Conservation (phyloP, 2,329 filamentous ascomycete genomes). For the Penicillium sp. region DNA sequence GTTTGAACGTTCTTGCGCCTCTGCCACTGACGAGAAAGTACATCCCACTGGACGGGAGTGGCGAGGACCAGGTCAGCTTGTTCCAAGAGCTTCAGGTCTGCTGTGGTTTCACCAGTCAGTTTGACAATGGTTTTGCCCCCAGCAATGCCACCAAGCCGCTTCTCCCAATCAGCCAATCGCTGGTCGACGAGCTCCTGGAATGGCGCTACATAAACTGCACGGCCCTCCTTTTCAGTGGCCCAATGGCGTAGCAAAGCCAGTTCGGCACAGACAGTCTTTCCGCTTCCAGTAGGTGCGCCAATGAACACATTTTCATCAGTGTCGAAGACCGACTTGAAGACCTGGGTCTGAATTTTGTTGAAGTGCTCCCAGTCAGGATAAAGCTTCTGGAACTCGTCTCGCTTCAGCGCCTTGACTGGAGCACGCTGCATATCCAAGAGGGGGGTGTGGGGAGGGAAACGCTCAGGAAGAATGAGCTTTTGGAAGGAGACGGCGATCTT, state of each 20-base stretch:
- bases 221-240: conserved; percentile 63
- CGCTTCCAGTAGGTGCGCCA: conserved; percentile 86
- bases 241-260: conserved; percentile 88
- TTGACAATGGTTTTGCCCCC: conserved; percentile 90
- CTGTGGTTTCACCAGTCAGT: conserved; percentile 84
- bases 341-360: conserved; percentile 96
- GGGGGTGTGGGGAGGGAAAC: conserved; percentile 90
- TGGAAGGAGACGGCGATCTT: conserved; percentile 90
- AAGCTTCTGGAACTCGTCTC: conserved; percentile 70
- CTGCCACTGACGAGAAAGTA: conserved; percentile 92
- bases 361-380: conserved; percentile 83
- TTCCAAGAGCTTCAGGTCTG: conserved; percentile 83
- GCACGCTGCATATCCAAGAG: conserved; percentile 87
- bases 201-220: conserved; percentile 88
- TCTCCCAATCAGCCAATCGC: conserved; percentile 76
- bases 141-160: conserved; percentile 62
- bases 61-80: conserved; percentile 83
- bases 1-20: conserved; percentile 90
- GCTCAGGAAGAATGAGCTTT: conserved; percentile 88
- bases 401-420: conserved; percentile 81
- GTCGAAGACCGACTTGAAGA: conserved; percentile 87
- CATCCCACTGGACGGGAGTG: conserved; percentile 92
- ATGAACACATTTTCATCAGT: conserved; percentile 92
- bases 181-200: conserved; percentile 89
- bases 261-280: conserved; percentile 95